Evolutionary conservation across 2,329 filamentous ascomycete genomes (phyloP), one percentile per base, ranked within the genome.

Genomic region (Colletotrichum siamense): DNA sequence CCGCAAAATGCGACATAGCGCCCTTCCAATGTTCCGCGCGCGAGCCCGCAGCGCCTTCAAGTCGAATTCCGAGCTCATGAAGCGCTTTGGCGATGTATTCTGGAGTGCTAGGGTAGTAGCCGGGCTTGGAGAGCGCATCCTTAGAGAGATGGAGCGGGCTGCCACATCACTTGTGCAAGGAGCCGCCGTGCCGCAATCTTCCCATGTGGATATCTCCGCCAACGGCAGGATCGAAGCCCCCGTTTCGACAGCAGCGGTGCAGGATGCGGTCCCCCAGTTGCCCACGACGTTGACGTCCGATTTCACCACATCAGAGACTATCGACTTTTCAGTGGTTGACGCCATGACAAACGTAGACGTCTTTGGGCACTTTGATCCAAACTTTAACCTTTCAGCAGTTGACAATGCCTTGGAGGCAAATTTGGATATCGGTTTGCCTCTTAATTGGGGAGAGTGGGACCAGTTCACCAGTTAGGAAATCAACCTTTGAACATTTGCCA

Each of bases 1-100:
- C 78, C 88, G 91, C 61, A 92, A 93, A 80, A 92, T 93, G 91
- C 87, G 91, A 2, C 90, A 92, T 78, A 92, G 90, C 73, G 88
- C 88, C 15, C 83, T 92, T 0, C 88, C 91, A 2, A 90, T 92
- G 86, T 92, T 92, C 76, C 88, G 91, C 6, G 86, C 86, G 0
- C 85, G 91, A n/a, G 89, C 90, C 7, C 88, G 90, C 77, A 85
- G 85, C 16, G 85, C 89, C 1, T 93, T 93, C 79, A 86, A 87
- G 67, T 87, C 86, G 61, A 90, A 91, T 55, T 91, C 90, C 13
- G 85, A 88, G 3, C 85, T 91, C 39, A 83, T 93, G 6, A 86
- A 88, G 26, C 84, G 86, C 16, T 87, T 92, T 71, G 88, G 89
- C n/a, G 86, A 89, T 55, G 87, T 89, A n/a, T 93, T 91, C 81